Evolutionary conservation across 2,329 filamentous ascomycete genomes (phyloP).

Genomic region (Bipolaris sorokiniana): DNA sequence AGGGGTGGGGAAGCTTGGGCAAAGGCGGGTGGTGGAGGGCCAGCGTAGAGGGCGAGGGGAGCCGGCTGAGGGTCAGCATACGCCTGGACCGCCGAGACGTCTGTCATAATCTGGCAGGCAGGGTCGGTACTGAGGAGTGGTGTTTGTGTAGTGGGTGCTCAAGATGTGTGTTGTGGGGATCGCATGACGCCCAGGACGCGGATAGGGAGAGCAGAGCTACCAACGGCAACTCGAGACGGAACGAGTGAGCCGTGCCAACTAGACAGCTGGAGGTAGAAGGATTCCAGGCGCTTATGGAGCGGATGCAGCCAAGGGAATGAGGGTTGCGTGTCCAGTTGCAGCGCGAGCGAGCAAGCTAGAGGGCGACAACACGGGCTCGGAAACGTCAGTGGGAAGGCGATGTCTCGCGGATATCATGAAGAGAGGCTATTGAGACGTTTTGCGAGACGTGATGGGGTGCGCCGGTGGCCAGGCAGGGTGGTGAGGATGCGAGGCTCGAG

Average conservation of each 20-base stretch:
- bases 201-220: conserved; percentile 37
- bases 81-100: conserved; percentile 50
- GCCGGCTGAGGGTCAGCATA: conserved; percentile 53
- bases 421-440: conserved; percentile 19
- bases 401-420: conserved; percentile 27
- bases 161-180: conserved; percentile 48
- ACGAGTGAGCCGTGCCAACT: conserved; percentile 30
- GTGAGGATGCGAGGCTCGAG: conserved; percentile 28
- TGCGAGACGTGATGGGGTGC: conserved; percentile 31
- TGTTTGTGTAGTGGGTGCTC: conserved; percentile 41
- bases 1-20: conserved; percentile 45
- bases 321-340: conserved; percentile 37
- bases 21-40: conserved; percentile 41
- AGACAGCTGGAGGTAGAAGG: conserved; percentile 16
- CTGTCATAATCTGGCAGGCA: conserved; percentile 51
- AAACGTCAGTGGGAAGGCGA: conserved; percentile 24
- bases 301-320: conserved; percentile 29
- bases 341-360: conserved; percentile 25
- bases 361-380: conserved; percentile 31
- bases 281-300: conserved; percentile 15
- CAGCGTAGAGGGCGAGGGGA: conserved; percentile 42
- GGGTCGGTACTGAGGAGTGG: conserved; percentile 28
- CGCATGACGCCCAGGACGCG: conserved; percentile 51
- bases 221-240: conserved; percentile 33
- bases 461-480: conserved; percentile 29